Conservation (phyloP, 1,284 basidiomycete species). For the Ganoderma boninense region DNA sequence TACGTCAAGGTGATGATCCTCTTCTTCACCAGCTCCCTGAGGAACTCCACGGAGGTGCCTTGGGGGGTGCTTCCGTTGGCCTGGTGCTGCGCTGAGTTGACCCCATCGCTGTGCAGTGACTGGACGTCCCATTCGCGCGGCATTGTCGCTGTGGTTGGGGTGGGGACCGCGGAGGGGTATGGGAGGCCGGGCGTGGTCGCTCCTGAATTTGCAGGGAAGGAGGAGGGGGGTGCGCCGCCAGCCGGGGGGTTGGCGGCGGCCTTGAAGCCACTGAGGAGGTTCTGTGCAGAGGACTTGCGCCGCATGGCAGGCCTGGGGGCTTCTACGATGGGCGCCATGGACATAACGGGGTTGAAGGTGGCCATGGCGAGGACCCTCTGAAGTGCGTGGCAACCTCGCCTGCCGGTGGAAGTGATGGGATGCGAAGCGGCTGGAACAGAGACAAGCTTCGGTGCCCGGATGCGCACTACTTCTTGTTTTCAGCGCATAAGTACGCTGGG, state of each 20-base stretch:
- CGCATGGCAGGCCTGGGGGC: conserved; percentile 70
- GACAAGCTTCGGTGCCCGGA: neutral
- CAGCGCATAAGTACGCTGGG: neutral
- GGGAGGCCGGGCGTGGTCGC: conserved; percentile 37
- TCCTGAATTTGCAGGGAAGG: conserved; percentile 29
- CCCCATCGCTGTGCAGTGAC: conserved; percentile 44
- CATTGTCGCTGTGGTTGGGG: conserved; percentile 46
- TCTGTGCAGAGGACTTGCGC: conserved; percentile 85
- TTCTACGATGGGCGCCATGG: conserved; percentile 38
- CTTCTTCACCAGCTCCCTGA: conserved; percentile 82
- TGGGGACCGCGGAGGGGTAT: conserved; percentile 40
- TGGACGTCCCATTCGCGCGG: conserved; percentile 77
- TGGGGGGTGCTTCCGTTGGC: conserved; percentile 53
- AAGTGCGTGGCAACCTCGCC: conserved; percentile 21
- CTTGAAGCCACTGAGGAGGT: conserved; percentile 82
- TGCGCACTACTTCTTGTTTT: neutral
- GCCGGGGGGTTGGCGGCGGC: conserved; percentile 26
- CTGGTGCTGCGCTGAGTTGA: conserved; percentile 22
- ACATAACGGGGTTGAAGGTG: conserved; percentile 36
- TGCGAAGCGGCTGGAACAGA: conserved; percentile 11
- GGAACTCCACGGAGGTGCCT: conserved; percentile 77
- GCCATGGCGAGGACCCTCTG: conserved; percentile 21
- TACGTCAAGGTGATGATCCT: conserved; percentile 86
- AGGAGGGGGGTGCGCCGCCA: conserved; percentile 38
- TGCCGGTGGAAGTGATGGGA: conserved; percentile 22